Base-by-base conservation (phyloP, 2,329 filamentous ascomycete genomes). In the Ambrosiella beaveri region DNA sequence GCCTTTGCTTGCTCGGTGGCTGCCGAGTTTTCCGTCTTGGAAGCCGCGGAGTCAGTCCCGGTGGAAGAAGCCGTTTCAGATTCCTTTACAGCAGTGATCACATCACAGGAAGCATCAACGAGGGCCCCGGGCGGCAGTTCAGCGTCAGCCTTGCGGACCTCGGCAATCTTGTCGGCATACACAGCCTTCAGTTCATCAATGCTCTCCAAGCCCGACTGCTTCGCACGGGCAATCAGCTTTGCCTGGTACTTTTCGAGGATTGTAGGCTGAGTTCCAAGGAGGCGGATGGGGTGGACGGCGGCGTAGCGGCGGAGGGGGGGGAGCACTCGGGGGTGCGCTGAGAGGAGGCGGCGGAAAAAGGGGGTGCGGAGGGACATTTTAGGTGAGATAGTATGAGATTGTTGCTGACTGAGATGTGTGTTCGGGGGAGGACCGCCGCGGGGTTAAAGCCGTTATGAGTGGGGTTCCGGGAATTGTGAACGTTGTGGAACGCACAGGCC, bases 221-320 rank as follows among this genome's bases (percentile, higher is more conserved):
- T 81, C 9, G 88, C 91, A 71, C 95, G 96, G 63, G 78, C 74
- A 63, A 86, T 79, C 62, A 98, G 83, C 74, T 95, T 95, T 59
- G 84, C 79, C 64, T 80, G 81, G 74, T 98, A 98, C 70, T 87
- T 94, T 63, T 95, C 88, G 63, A 87, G 68, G 44, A 96, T 74
- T 64, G 78, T 76, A 80, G 62, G 89, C 86, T 12, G n/a, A 13
- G 88, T 93, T 61, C 85, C 85, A 51, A 95, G 79, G 75, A 91
- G 95, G 63, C 90, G 88, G 53, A 95, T 83, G 70, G 96, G 88
- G 70, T 94, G 88, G 37, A 96, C 89, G 65, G 88, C 88, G 1
- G 91, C 91, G 85, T 88, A 94, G 68, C 90, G 82, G 58, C 84
- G 81, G 70, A 96, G 91, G 64, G 38, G 40, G 38, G 60, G 13